Evolutionary conservation across 1,284 basidiomycete species (phyloP).

Genomic region (Papiliotrema fonsecae): DNA sequence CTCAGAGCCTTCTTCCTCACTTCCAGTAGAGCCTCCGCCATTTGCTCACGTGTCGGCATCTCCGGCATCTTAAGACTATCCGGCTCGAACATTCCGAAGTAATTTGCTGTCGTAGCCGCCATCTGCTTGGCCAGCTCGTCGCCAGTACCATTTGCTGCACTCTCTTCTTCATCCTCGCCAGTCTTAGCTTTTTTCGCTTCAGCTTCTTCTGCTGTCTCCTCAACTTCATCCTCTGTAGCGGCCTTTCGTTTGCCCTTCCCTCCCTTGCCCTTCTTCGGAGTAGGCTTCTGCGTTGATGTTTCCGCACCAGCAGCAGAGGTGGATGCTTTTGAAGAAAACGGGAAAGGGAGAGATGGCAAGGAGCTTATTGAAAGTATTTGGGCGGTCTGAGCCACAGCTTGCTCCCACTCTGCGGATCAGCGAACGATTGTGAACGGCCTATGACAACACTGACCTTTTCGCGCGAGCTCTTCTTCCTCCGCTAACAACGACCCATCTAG

Average conservation of each 20-base stretch:
- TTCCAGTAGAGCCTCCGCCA: slow-evolving; percentile 70
- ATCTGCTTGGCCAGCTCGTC: slow-evolving; percentile 4
- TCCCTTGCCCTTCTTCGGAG: slow-evolving; percentile 12
- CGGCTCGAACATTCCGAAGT: slow-evolving; percentile 68
- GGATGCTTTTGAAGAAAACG: slow-evolving; percentile 1
- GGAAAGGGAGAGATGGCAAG: slow-evolving; percentile 12
- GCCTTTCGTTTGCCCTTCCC: slow-evolving; percentile 4
- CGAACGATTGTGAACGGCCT: not conserved
- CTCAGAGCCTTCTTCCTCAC: slow-evolving; percentile 76
- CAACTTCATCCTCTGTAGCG: slow-evolving; percentile 5
- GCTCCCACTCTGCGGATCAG: slow-evolving; percentile 61
- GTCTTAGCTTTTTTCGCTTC: slow-evolving; percentile 58
- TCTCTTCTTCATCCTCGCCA: slow-evolving; percentile 37
- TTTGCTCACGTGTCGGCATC: slow-evolving; percentile 68
- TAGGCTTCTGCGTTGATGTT: not conserved
- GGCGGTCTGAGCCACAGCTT: slow-evolving; percentile 43
- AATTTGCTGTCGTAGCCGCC: slow-evolving; percentile 38
- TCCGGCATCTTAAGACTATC: slow-evolving; percentile 69
- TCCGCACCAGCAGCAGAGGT: not conserved
- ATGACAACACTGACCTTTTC: slow-evolving; percentile 58
- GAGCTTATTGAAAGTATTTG: slow-evolving; percentile 14
- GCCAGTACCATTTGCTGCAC: not conserved
- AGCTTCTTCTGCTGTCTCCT: slow-evolving; percentile 29
- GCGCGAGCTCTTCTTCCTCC: slow-evolving; percentile 67
- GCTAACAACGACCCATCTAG: slow-evolving; percentile 63